Percentiles rank a stretch among this genome's conserved stretches.
Conservation (phyloP, 495 filamentous ascomycete genomes). For the Penicillium steckii region DNA sequence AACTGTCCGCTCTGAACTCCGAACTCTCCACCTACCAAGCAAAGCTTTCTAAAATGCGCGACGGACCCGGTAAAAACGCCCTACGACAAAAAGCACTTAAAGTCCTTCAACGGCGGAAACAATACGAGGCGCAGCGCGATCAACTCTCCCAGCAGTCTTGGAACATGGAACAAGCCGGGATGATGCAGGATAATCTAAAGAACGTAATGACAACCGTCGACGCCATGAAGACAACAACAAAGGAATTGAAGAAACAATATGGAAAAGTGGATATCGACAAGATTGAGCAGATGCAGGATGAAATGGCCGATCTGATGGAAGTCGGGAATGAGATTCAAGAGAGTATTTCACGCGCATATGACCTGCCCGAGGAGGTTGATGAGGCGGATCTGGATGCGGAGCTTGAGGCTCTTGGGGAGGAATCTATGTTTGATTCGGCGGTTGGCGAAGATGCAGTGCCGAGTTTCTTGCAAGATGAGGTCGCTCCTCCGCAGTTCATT, state of each 20-base stretch:
- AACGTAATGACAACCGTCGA: constrained; percentile 99
- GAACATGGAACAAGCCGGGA: constrained; percentile 99
- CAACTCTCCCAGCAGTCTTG: constrained; percentile 93
- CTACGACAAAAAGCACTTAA: constrained; percentile 94
- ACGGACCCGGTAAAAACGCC: constrained; percentile 90
- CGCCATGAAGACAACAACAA: constrained; percentile 94
- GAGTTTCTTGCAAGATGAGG: constrained; percentile 84
- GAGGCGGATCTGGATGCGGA: constrained; percentile 97
- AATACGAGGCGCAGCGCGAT: constrained; percentile 92
- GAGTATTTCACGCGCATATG: constrained; percentile 88
- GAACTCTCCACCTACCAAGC: constrained; percentile 88
- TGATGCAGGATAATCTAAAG: constrained; percentile 99
- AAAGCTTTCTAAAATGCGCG: constrained; percentile 89
- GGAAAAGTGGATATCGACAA: constrained; percentile 96
- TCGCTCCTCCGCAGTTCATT: constrained; percentile 78
- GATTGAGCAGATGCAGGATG: constrained; percentile 97
- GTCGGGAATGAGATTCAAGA: constrained; percentile 99
- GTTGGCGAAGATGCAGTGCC: constrained; percentile 66
- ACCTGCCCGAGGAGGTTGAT: constrained; percentile 96
- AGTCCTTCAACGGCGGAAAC: constrained; percentile 90
- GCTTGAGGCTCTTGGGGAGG: constrained; percentile 88
- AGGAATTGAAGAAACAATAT: constrained; percentile 90
- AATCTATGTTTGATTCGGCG: constrained; percentile 70
- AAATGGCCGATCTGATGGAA: constrained; percentile 98
- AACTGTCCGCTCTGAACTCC: constrained; percentile 85